Base-by-base conservation (phyloP, 225 moss, liverwort and hornwort genomes). In the Thuidium tamariscinum region DNA sequence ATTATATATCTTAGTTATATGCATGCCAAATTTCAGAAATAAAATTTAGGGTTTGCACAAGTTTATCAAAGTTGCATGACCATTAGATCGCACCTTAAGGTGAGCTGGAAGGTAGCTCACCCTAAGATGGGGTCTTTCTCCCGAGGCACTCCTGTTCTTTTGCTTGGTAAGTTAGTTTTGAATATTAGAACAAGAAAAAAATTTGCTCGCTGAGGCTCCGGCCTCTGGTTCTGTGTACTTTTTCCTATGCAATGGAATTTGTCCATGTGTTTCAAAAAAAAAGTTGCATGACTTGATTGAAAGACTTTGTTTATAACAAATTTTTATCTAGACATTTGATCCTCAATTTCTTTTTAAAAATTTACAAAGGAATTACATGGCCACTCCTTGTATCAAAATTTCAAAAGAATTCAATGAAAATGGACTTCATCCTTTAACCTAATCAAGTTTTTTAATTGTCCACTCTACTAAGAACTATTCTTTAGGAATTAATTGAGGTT, bases 221-320 rank as follows among this genome's bases (percentile, higher is more conserved):
- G n/a, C n/a, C n/a, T n/a, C n/a, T n/a, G n/a, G n/a, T n/a, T n/a
- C n/a, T n/a, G n/a, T n/a, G n/a, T n/a, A n/a, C n/a, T n/a, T n/a
- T n/a, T n/a, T n/a, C n/a, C n/a, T n/a, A n/a, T n/a, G n/a, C n/a
- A n/a, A n/a, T n/a, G n/a, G n/a, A n/a, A n/a, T n/a, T n/a, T n/a
- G n/a, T n/a, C n/a, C n/a, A n/a, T n/a, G n/a, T n/a, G n/a, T n/a
- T n/a, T n/a, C n/a, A n/a, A n/a, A n/a, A n/a, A n/a, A n/a, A 51
- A 21, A 74, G 21, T 34, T 22, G 2, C 1, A 0, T 2, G 2
- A 21, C 5, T 0, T n/a, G n/a, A n/a, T n/a, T n/a, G n/a, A 49
- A 20, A 74, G 34, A 20, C 1, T 20, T 20, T 21, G 34, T 5
- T 4, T n/a, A n/a, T 15, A 3, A 52, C 5, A 52, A 74, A 0